These are phyloP conservation scores for Cruciata laevipes DNA, from an alignment of 257 asterid species.

Conservation along the genomic window DNA sequence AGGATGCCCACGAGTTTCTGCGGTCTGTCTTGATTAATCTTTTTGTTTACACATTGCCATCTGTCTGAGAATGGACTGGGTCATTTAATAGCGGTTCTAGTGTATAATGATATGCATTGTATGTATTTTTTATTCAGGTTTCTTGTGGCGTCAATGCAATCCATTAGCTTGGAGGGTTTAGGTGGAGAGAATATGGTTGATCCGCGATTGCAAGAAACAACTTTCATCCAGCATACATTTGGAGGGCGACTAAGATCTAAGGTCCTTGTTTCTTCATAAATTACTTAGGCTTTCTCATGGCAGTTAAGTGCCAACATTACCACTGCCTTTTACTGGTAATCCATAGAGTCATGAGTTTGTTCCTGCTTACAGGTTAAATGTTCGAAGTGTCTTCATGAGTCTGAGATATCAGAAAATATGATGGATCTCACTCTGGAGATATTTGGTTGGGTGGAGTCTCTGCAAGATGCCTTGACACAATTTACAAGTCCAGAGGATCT, in stretches of 20 bases:
- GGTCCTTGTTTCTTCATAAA: constrained; percentile 31
- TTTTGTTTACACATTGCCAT: not conserved
- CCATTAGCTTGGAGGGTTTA: constrained; percentile 65
- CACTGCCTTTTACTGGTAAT: constrained; percentile 2
- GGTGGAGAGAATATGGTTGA: constrained; percentile 74
- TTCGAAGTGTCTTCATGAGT: constrained; percentile 64
- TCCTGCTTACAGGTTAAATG: constrained; percentile 57
- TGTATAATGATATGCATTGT: not conserved
- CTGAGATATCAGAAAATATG: constrained; percentile 63
- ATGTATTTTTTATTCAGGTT: constrained; percentile 34
- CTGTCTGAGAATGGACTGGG: not conserved
- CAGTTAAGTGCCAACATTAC: not conserved
- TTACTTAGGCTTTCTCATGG: not conserved
- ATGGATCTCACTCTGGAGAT: constrained; percentile 89
- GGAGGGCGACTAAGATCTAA: constrained; percentile 84
- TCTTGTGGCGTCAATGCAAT: constrained; percentile 88
- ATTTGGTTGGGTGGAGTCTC: constrained; percentile 66
- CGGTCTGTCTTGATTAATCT: constrained; percentile 33
- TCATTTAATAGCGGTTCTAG: not conserved
- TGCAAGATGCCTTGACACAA: constrained; percentile 79
- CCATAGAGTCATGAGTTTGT: constrained; percentile 2
- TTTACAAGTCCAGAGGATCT: constrained; percentile 81
- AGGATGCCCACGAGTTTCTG: constrained; percentile 93
- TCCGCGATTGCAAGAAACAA: constrained; percentile 75
- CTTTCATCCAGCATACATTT: constrained; percentile 69